These are phyloP conservation scores for Priceomyces carsonii DNA, from an alignment of 805 yeast genomes.

Conservation along the genomic window DNA sequence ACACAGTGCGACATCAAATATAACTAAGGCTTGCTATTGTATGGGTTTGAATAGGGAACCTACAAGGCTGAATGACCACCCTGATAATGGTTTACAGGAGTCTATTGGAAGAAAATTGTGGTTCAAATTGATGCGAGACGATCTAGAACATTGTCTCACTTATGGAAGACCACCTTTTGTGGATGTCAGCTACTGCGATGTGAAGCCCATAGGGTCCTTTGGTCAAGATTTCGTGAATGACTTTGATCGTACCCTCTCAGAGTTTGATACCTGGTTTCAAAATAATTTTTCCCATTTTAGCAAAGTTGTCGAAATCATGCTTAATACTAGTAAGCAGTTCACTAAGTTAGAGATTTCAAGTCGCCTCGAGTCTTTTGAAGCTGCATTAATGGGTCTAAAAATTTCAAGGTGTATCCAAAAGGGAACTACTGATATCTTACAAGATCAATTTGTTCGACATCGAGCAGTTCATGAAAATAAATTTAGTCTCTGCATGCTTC, in stretches of 20 bases:
- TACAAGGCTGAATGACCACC: neutral
- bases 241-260: neutral
- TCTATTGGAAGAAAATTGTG: conserved; percentile 1
- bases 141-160: conserved; percentile 1
- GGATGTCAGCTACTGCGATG: neutral
- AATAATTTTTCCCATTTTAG: neutral
- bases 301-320: neutral
- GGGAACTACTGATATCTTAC: neutral
- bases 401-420: neutral
- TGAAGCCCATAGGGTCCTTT: neutral
- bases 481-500: neutral
- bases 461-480: neutral
- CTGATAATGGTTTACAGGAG: neutral
- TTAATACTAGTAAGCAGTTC: neutral
- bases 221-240: neutral
- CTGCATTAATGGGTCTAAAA: neutral
- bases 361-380: neutral
- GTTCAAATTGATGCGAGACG: conserved; percentile 2
- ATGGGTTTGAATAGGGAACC: neutral
- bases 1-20: neutral
- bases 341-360: neutral
- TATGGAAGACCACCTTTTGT: conserved; percentile 1
- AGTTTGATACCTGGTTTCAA: conserved; percentile 2
- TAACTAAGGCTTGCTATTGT: neutral
- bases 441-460: neutral